phyloP scores from a whole-genome alignment of 1,284 basidiomycete genomes.

The Trametes pubescens region DNA sequence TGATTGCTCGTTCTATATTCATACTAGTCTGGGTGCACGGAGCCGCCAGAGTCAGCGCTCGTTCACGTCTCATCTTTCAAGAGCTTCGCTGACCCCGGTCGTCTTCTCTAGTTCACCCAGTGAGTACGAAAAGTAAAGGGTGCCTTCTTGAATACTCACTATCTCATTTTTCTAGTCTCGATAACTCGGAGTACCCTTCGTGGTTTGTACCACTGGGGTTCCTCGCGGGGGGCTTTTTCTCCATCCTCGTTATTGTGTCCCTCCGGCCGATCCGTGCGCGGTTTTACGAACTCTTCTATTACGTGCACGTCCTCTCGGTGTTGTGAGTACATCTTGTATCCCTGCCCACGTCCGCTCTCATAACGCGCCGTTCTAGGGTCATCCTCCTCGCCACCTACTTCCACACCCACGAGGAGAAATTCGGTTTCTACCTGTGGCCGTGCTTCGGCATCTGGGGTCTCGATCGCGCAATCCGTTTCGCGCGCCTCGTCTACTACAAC shows the following conservation, averaged over 20 bases:
- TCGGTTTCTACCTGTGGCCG: constrained; percentile 55
- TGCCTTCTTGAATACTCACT: background rate
- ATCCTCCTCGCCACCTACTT: constrained; percentile 37
- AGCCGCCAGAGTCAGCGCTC: constrained; percentile 48
- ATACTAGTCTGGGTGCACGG: constrained; percentile 60
- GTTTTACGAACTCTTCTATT: constrained; percentile 41
- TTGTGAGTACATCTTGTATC: constrained; percentile 26
- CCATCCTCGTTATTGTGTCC: constrained; percentile 35
- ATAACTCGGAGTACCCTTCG: background rate
- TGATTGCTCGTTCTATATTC: constrained; percentile 55
- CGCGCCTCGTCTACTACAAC: constrained; percentile 61
- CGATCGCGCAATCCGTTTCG: constrained; percentile 62
- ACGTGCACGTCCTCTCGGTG: constrained; percentile 37
- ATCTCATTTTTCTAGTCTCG: background rate
- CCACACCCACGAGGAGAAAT: constrained; percentile 46
- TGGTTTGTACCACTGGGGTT: constrained; percentile 31
- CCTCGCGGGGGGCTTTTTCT: constrained; percentile 28
- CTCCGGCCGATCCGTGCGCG: constrained; percentile 34
- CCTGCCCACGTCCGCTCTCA: background rate
- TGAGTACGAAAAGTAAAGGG: too few species aligned
- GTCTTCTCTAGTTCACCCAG: background rate
- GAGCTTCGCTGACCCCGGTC: background rate
- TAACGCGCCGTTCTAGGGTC: constrained; percentile 26
- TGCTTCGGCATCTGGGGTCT: constrained; percentile 69
- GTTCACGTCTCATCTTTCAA: too few species aligned